Evolutionary conservation across 805 yeast species (phyloP).

Genomic region (Schizosaccharomyces japonicus): DNA sequence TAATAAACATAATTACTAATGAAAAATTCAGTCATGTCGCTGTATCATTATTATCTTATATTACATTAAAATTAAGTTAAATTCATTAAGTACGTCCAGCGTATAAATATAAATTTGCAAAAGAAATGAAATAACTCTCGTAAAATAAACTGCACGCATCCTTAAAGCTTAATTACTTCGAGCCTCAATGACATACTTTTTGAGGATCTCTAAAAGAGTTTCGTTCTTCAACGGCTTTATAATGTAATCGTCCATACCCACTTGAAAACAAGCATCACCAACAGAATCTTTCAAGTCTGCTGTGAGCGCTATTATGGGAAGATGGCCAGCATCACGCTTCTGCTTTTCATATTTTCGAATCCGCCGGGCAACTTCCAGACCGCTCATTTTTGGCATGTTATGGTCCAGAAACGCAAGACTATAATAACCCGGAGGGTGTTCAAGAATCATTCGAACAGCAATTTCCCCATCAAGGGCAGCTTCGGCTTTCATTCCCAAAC

Average conservation of each 20-base stretch:
- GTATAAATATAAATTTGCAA: no score
- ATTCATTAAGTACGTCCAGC: no score
- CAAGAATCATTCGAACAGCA: neutral
- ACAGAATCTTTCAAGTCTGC: slow-evolving; percentile 3
- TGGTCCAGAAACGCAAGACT: neutral
- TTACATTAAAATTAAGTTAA: no score
- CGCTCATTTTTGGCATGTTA: slow-evolving; percentile 3
- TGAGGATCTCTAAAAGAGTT: neutral
- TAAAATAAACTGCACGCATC: no score
- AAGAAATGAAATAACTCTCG: no score
- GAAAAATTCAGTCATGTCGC: no score
- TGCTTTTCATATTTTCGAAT: neutral
- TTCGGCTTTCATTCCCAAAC: slow-evolving; percentile 1
- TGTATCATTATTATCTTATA: no score
- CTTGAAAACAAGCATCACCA: neutral
- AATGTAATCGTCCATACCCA: neutral
- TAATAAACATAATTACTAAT: no score
- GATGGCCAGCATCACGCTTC: neutral
- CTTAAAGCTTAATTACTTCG: no score
- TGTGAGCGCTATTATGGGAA: slow-evolving; percentile 3
- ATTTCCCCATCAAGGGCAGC: neutral
- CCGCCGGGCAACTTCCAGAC: slow-evolving; percentile 1
- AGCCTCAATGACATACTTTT: neutral
- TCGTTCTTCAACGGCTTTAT: neutral
- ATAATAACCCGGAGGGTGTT: slow-evolving; percentile 2